Evolutionary conservation across 345 rosid species (phyloP).

Genomic region (Citrus mangshanensis): DNA sequence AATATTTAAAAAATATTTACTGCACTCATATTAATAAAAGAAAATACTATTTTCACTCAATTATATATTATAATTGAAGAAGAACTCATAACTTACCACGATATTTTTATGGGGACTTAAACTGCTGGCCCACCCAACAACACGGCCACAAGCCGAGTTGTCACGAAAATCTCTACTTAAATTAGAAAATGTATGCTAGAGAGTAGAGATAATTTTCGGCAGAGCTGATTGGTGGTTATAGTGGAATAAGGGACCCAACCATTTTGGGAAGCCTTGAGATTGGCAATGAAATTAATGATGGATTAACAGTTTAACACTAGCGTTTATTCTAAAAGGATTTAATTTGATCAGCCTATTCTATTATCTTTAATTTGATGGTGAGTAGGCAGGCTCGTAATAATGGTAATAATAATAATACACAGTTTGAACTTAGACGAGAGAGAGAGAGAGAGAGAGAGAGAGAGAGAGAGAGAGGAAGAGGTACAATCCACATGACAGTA

Average conservation of each 20-base stretch:
- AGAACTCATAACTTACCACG: accelerated
- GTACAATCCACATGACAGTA: slow-evolving; percentile 15
- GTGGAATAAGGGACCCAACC: not conserved
- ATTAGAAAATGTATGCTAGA: not conserved
- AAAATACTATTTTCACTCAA: accelerated
- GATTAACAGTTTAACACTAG: too few species aligned
- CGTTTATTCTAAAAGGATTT: too few species aligned
- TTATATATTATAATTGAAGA: accelerated
- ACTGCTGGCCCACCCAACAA: too few species aligned
- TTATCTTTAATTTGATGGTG: too few species aligned
- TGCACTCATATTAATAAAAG: accelerated
- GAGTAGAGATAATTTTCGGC: not conserved
- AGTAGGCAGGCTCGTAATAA: too few species aligned
- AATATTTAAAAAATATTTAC: too few species aligned
- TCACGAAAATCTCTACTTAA: too few species aligned
- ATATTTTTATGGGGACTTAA: accelerated
- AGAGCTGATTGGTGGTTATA: not conserved
- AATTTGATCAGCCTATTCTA: too few species aligned
- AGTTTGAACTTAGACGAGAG: too few species aligned
- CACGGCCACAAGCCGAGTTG: too few species aligned
- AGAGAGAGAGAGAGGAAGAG: not conserved
- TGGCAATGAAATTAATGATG: slow-evolving; percentile 1
- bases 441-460: not conserved
- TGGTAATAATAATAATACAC: too few species aligned
- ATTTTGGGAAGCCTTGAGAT: not conserved